Evolutionary conservation across 1,284 basidiomycete species (phyloP), one percentile per base, ranked within the genome.

Genomic region (Trametes sp.): DNA sequence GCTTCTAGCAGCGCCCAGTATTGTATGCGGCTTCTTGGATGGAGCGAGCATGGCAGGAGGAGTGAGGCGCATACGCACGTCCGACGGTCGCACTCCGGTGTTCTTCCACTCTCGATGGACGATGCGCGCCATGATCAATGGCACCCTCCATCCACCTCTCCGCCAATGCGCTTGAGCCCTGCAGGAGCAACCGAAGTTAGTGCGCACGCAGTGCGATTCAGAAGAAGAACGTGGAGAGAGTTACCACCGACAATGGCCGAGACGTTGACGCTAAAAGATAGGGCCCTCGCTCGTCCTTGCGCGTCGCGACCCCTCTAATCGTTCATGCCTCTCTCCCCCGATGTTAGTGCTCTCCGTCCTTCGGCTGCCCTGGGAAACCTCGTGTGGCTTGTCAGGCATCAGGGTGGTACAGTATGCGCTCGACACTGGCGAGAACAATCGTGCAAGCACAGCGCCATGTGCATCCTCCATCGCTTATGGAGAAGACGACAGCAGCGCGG

Each of bases 61-160:
- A 52, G 36, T 55, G 57, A 49, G 8, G 45, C 24, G 16, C 36
- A 26, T 36, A 61, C 46, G 28, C 26, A 23, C 45, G 58, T 63
- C 66, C 66, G 66, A 67, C 33, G 45, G 59, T 63, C 63, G 66
- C 63, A 63, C 66, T 64, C 66, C 66, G 66, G 66, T 35, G 29
- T 63, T 65, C 48, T 63, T 65, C 66, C 66, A 65, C 36, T 11
- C 24, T 58, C 28, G 28, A 49, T 41, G 23, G 36, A 49, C 55
- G 28, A 28, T 36, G 28, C 50, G 57, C 29, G 29, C n/a, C 16
- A 59, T 33, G n/a, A n/a, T n/a, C n/a, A n/a, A n/a, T n/a, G 29
- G 38, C 8, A 41, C n/a, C 38, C 41, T n/a, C 38, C 41, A 48
- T 45, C 11, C 51, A 14, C 26, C 46, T 21, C 28, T 36, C 57